These are phyloP conservation scores for Medicago truncatula DNA, from an alignment of 306 rosid genomes.

Conservation along the genomic window DNA sequence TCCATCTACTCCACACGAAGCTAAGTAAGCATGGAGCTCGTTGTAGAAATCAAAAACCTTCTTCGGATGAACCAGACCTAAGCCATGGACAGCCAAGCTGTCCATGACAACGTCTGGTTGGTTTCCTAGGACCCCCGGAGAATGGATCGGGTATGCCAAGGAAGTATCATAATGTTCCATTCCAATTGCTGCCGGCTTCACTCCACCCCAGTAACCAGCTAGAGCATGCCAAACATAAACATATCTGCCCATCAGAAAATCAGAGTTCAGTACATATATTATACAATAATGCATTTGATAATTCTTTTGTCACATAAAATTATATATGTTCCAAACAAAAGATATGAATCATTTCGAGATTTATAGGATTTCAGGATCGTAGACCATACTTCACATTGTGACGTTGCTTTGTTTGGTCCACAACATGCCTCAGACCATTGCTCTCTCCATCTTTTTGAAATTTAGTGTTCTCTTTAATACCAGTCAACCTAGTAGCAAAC, in stretches of 20 bases:
- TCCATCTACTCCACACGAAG: slow-evolving; percentile 94
- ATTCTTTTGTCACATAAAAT: not conserved
- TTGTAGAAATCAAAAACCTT: slow-evolving; percentile 87
- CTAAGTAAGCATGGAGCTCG: slow-evolving; percentile 91
- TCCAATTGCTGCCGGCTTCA: slow-evolving; percentile 39
- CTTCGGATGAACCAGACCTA: slow-evolving; percentile 91
- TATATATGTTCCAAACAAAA: not conserved
- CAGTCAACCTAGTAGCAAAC: slow-evolving; percentile 18
- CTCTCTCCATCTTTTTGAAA: slow-evolving; percentile 20
- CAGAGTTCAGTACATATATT: not conserved
- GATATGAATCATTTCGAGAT: not conserved
- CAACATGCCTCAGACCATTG: slow-evolving; percentile 24
- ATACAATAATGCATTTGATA: not conserved
- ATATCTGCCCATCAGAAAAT: slow-evolving; percentile 1
- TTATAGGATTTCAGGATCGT: not conserved
- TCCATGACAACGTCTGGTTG: slow-evolving; percentile 56
- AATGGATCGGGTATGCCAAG: slow-evolving; percentile 30
- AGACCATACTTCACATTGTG: slow-evolving; percentile 17
- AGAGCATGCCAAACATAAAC: slow-evolving; percentile 39
- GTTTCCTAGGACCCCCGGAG: slow-evolving; percentile 34
- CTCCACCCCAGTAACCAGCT: slow-evolving; percentile 44
- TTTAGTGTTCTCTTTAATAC: slow-evolving; percentile 31
- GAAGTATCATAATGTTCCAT: slow-evolving; percentile 35
- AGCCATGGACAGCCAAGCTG: slow-evolving; percentile 85
- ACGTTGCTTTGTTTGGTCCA: slow-evolving; percentile 15